These are phyloP conservation scores for Fraxinus velutina DNA, from an alignment of 305 asterid genomes.

Conservation along the genomic window DNA sequence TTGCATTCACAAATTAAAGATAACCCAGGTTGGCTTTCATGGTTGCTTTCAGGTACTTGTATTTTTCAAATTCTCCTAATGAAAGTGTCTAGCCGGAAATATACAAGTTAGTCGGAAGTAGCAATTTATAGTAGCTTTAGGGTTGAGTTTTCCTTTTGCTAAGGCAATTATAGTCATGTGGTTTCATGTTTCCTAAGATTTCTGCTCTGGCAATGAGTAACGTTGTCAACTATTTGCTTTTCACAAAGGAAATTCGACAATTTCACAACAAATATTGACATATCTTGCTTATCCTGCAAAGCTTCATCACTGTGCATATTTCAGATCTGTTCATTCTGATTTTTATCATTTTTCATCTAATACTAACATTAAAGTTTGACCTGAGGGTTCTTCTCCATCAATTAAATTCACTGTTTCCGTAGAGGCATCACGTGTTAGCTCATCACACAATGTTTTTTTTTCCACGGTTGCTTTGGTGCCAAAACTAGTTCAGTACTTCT, in stretches of 20 bases:
- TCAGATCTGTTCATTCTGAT: background rate
- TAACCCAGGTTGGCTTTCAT: background rate
- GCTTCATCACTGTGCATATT: background rate
- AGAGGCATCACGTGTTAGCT: background rate
- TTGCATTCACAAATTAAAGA: background rate
- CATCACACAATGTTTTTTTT: background rate
- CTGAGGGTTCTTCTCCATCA: background rate
- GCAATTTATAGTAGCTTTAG: background rate
- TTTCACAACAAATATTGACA: background rate
- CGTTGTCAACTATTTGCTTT: background rate
- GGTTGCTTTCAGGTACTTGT: conserved; percentile 2
- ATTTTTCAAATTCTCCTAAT: conserved; percentile 5
- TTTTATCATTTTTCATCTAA: background rate
- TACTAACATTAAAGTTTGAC: background rate
- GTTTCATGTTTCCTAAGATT: background rate
- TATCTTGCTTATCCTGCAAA: background rate
- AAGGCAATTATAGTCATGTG: background rate
- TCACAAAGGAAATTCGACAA: background rate
- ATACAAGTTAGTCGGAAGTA: background rate
- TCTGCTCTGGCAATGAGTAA: background rate
- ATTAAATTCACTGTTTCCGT: background rate
- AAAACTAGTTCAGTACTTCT: background rate
- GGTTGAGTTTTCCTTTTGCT: background rate
- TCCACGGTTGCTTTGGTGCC: background rate
- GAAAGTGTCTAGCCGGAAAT: conserved; percentile 1